These are phyloP conservation scores for Sherardia arvensis DNA, from an alignment of 257 asterid genomes.

Conservation along the genomic window DNA sequence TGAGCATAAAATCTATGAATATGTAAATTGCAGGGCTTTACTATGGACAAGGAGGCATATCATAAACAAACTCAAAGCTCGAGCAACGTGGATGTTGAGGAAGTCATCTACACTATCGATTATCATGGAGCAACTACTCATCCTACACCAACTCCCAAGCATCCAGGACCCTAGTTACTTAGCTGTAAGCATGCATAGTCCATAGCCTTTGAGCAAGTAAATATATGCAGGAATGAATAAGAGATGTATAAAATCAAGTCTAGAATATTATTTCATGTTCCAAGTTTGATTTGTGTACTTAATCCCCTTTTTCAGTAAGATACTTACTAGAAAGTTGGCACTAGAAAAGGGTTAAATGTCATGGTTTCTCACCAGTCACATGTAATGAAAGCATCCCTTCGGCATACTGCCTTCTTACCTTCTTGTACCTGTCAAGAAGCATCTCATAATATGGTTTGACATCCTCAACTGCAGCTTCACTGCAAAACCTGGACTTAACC, in stretches of 20 bases:
- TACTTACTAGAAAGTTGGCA: neutral
- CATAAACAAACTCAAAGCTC: conserved; percentile 8
- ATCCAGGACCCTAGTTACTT: conserved; percentile 12
- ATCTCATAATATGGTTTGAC: conserved; percentile 25
- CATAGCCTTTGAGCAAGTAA: neutral
- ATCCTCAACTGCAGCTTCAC: conserved; percentile 42
- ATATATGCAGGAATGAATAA: conserved; percentile 8
- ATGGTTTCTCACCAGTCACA: conserved; percentile 8
- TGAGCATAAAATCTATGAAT: neutral
- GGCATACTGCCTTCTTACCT: conserved; percentile 49
- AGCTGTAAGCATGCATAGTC: neutral
- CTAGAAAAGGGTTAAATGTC: neutral
- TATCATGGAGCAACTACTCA: conserved; percentile 23
- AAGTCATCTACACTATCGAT: conserved; percentile 16
- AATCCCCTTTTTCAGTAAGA: neutral
- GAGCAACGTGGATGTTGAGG: conserved; percentile 12
- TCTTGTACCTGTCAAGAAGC: conserved; percentile 57
- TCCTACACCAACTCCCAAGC: conserved; percentile 22
- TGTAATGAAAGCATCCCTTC: conserved; percentile 63
- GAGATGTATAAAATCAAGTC: conserved; percentile 1
- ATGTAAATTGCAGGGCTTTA: conserved; percentile 5
- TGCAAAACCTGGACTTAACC: conserved; percentile 44
- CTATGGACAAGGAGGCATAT: neutral
- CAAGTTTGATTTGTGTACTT: neutral
- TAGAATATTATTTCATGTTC: neutral